Conservation (phyloP, 2,329 filamentous ascomycete species). For the Cladosporium sp. region DNA sequence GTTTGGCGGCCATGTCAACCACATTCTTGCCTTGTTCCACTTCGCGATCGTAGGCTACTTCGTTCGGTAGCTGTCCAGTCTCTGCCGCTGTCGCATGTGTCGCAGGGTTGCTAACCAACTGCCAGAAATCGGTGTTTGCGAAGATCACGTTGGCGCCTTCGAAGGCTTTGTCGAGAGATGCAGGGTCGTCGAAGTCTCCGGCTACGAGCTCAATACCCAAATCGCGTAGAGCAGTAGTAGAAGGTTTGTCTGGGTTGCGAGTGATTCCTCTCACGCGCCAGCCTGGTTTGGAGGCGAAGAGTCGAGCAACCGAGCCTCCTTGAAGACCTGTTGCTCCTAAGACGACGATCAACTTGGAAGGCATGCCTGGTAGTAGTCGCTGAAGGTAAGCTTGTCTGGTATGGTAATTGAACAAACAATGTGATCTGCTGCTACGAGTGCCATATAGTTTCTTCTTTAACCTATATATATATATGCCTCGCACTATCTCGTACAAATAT, state of each 20-base stretch:
- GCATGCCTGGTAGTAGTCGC: neutral
- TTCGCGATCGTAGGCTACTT: constrained; percentile 13
- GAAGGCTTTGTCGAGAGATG: constrained; percentile 34
- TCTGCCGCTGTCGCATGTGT: constrained; percentile 7
- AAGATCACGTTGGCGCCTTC: constrained; percentile 37
- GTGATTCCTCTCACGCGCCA: constrained; percentile 36
- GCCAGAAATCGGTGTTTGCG: constrained; percentile 22
- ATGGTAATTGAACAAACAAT: no score
- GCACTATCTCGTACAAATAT: no score
- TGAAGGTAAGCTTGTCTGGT: no score
- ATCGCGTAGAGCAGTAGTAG: constrained; percentile 29
- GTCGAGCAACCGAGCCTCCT: constrained; percentile 18
- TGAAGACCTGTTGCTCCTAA: constrained; percentile 21
- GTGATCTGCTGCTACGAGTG: no score
- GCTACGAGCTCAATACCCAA: constrained; percentile 37
- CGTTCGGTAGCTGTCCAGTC: constrained; percentile 12
- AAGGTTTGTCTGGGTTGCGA: constrained; percentile 38
- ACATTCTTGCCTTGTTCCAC: constrained; percentile 22
- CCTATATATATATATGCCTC: no score
- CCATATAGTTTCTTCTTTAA: no score
- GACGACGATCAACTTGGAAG: constrained; percentile 20
- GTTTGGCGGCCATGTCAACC: constrained; percentile 12
- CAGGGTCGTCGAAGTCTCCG: constrained; percentile 32
- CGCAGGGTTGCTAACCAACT: constrained; percentile 9
- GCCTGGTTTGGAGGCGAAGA: constrained; percentile 16